These are phyloP conservation scores for Pythium sukuiense DNA, from an alignment of 352 stramenopile species.

Conservation along the genomic window DNA sequence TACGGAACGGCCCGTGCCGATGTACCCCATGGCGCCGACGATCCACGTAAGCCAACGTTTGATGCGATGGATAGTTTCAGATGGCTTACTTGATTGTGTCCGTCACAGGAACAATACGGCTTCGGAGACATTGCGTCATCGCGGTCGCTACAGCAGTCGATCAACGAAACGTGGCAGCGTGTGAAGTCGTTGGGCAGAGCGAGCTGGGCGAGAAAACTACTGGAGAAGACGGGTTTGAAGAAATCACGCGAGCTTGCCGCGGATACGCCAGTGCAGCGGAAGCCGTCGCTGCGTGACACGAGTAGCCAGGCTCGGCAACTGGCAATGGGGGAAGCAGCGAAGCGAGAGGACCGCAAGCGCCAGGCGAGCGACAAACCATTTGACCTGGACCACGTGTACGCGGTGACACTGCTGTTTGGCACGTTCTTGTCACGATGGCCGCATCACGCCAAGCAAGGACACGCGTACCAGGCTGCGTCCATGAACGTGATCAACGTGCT, in stretches of 20 bases:
- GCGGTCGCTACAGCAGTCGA: constrained; percentile 41
- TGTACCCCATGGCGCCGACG: constrained; percentile 50
- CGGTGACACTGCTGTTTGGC: constrained; percentile 41
- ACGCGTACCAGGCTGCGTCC: constrained; percentile 26
- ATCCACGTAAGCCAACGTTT: constrained; percentile 23
- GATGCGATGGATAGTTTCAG: neutral
- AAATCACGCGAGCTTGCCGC: constrained; percentile 8
- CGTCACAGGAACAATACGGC: constrained; percentile 63
- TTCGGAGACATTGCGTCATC: constrained; percentile 72
- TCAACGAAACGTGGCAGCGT: constrained; percentile 60
- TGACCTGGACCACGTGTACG: constrained; percentile 42
- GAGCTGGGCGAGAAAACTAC: constrained; percentile 53
- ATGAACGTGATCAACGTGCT: constrained; percentile 63
- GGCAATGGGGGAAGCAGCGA: constrained; percentile 15
- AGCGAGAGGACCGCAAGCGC: neutral
- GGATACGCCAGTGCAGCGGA: constrained; percentile 10
- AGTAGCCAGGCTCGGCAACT: constrained; percentile 40
- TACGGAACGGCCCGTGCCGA: constrained; percentile 41
- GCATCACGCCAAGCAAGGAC: constrained; percentile 32
- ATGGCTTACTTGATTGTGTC: constrained; percentile 14
- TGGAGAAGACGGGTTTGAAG: constrained; percentile 52
- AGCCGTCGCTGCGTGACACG: constrained; percentile 37
- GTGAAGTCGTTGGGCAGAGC: constrained; percentile 54
- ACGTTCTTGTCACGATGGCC: constrained; percentile 68
- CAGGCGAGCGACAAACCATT: constrained; percentile 35